phyloP scores from a whole-genome alignment of 2,329 filamentous ascomycete species.

The Phoma sp. region DNA sequence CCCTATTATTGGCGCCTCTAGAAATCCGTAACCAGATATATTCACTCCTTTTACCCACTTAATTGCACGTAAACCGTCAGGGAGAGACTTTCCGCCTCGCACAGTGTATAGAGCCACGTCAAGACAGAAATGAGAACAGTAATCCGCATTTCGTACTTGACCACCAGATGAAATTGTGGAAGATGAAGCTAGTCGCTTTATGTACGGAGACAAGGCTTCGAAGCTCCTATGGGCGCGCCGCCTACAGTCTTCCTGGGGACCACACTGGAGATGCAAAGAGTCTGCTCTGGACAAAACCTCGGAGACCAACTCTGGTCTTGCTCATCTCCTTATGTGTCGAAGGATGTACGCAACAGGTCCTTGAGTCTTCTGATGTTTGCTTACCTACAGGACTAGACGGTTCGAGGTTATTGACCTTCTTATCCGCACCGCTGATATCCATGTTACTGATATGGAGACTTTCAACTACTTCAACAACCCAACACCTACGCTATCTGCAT shows the following conservation, averaged over 20 bases:
- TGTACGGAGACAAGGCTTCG: not conserved
- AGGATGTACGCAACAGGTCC: not conserved
- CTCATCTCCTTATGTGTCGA: not conserved
- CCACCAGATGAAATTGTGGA: not conserved
- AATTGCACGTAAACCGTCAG: not conserved
- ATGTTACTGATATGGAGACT: not conserved
- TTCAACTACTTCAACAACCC: not conserved
- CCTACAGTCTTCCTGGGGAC: not conserved
- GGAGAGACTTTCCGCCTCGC: not conserved
- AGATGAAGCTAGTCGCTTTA: not conserved
- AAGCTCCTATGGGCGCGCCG: not conserved
- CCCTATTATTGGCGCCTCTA: not conserved
- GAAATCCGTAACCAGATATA: not conserved
- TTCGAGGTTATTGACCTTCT: not conserved
- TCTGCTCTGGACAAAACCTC: not conserved
- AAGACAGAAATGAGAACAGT: not conserved
- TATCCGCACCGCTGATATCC: not conserved
- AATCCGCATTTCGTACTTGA: not conserved
- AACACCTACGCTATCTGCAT: not conserved
- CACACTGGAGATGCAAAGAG: not conserved
- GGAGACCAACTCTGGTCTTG: not conserved
- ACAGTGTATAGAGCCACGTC: not conserved
- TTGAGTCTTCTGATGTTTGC: not conserved
- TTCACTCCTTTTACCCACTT: not conserved
- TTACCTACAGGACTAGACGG: not conserved